These are phyloP conservation scores for Fusarium foetens DNA, from an alignment of 2,329 filamentous ascomycete species.

Conservation along the genomic window DNA sequence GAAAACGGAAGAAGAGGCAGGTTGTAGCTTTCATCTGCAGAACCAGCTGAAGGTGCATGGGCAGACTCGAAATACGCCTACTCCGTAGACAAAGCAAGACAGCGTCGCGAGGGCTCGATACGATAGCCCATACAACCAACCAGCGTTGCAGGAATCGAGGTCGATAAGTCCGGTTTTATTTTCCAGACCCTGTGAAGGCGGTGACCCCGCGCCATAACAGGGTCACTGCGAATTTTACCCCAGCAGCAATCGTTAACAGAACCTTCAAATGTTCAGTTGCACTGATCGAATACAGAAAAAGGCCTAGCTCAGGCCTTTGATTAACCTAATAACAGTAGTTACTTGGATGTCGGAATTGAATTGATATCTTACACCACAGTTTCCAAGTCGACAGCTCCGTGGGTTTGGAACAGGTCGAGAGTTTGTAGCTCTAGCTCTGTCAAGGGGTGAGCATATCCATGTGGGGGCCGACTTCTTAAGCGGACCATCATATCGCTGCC, in stretches of 20 bases:
- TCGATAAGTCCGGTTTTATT: constrained; percentile 47
- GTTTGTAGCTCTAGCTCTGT: constrained; percentile 7
- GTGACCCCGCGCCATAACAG: constrained; percentile 45
- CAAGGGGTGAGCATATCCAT: constrained; percentile 34
- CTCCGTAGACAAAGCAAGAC: constrained; percentile 16
- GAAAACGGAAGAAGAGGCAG: constrained; percentile 13
- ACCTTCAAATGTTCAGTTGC: constrained; percentile 1
- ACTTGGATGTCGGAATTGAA: background rate
- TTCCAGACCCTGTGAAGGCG: constrained; percentile 40
- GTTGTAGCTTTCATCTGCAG: constrained; percentile 2
- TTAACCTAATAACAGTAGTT: background rate
- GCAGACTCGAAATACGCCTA: background rate
- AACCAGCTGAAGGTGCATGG: constrained; percentile 9
- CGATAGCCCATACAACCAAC: constrained; percentile 24
- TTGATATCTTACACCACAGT: background rate
- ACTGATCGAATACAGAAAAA: background rate
- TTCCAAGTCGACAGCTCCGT: background rate
- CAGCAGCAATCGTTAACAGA: constrained; percentile 13
- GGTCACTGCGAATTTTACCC: constrained; percentile 17
- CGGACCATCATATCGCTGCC: background rate
- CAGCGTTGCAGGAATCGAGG: constrained; percentile 32
- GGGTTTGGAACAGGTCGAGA: constrained; percentile 2
- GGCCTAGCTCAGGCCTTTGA: background rate
- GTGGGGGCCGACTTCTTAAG: constrained; percentile 18
- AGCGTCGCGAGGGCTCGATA: constrained; percentile 14